Conservation (phyloP, 345 rosid species). For the Excoecaria agallocha region DNA sequence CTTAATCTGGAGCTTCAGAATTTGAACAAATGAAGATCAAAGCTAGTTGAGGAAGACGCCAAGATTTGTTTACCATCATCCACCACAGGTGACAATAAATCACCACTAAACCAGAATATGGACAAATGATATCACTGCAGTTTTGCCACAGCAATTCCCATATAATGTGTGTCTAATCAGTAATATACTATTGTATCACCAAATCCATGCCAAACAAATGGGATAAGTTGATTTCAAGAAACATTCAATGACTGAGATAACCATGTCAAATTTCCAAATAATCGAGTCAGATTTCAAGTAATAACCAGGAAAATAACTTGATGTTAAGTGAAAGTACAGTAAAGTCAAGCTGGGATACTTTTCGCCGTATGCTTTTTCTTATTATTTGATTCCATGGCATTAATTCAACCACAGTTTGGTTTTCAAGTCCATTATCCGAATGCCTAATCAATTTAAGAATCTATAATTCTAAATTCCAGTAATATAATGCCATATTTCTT, state of each 20-base stretch:
- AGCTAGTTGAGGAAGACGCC: too few relatives aligned
- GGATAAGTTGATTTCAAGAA: neutral
- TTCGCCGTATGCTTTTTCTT: conserved; percentile 66
- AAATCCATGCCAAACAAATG: neutral
- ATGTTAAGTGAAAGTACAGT: conserved; percentile 5
- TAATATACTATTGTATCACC: neutral
- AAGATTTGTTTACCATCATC: neutral
- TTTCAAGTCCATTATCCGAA: too few relatives aligned
- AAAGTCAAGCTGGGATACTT: conserved; percentile 85
- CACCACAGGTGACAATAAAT: neutral
- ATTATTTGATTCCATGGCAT: too few relatives aligned
- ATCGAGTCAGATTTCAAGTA: neutral
- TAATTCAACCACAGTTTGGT: too few relatives aligned
- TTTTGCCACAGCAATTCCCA: neutral
- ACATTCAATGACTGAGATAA: neutral
- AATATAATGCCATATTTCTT: too few relatives aligned
- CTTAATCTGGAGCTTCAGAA: too few relatives aligned
- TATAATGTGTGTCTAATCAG: neutral
- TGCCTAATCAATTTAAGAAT: too few relatives aligned
- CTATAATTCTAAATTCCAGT: too few relatives aligned
- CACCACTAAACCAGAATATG: neutral
- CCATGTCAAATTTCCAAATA: neutral
- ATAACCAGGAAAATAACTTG: neutral
- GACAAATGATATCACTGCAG: neutral
- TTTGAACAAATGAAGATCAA: too few relatives aligned